phyloP scores from a whole-genome alignment of 306 rosid genomes.

The Corylus americana region DNA sequence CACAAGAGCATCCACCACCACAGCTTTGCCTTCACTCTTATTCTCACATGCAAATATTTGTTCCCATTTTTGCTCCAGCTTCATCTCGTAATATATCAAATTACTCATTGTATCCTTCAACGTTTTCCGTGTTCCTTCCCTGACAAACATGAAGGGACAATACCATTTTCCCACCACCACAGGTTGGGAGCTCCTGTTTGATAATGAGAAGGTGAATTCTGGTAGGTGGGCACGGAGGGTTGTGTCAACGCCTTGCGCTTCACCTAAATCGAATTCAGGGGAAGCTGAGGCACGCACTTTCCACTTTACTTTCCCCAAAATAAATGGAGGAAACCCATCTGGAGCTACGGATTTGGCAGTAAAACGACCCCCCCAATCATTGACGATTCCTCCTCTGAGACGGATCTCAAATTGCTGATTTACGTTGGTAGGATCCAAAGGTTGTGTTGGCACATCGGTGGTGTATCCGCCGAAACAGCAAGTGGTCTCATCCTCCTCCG shows the following conservation, averaged over 20 bases:
- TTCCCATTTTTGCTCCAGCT: constrained; percentile 47
- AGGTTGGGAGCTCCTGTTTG: background rate
- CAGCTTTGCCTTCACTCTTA: background rate
- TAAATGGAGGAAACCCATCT: constrained; percentile 42
- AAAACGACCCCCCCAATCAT: constrained; percentile 27
- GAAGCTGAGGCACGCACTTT: background rate
- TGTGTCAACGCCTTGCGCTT: constrained; percentile 38
- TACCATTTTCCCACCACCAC: constrained; percentile 51
- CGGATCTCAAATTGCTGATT: constrained; percentile 33
- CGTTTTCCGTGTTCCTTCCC: constrained; percentile 24
- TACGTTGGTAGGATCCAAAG: constrained; percentile 27
- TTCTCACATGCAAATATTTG: constrained; percentile 24
- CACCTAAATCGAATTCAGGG: constrained; percentile 25
- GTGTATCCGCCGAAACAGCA: constrained; percentile 12
- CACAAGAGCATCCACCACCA: constrained; percentile 28
- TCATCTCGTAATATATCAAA: constrained; percentile 39
- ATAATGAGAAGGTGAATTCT: constrained; percentile 24
- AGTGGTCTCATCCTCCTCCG: constrained; percentile 29
- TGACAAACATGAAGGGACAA: constrained; percentile 45
- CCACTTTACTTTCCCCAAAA: constrained; percentile 40
- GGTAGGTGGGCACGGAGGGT: constrained; percentile 36
- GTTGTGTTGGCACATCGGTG: constrained; percentile 25
- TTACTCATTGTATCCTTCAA: constrained; percentile 2
- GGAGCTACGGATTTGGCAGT: constrained; percentile 31
- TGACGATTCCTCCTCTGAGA: constrained; percentile 10